phyloP scores from a whole-genome alignment of 257 asterid genomes.

The Mentha longifolia region DNA sequence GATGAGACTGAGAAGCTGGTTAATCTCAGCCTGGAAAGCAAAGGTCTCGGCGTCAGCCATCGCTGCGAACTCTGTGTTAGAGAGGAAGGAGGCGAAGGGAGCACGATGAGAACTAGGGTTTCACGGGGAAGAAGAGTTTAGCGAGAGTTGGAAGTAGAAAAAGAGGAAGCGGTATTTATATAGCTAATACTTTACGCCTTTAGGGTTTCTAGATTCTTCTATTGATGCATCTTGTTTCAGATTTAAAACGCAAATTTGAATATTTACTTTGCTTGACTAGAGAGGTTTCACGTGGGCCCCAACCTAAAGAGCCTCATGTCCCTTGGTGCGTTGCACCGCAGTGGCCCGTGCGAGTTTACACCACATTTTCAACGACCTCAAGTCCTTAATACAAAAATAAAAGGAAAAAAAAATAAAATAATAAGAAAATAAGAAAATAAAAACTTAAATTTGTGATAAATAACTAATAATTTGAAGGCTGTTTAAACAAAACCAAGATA shows the following conservation, averaged over 20 bases:
- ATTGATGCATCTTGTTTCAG: neutral
- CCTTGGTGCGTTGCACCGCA: neutral
- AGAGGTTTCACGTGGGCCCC: conserved; percentile 11
- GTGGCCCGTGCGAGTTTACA: too few relatives aligned
- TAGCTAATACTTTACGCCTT: conserved; percentile 1
- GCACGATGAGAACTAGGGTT: conserved; percentile 35
- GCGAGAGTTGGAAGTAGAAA: neutral
- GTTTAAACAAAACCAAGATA: too few relatives aligned
- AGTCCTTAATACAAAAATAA: too few relatives aligned
- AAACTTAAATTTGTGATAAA: too few relatives aligned
- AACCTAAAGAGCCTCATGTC: neutral
- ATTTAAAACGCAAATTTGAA: neutral
- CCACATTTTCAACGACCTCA: too few relatives aligned
- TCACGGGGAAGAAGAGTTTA: neutral
- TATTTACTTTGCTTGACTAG: conserved; percentile 14
- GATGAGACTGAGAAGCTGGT: conserved; percentile 60
- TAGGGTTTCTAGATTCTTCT: conserved; percentile 61
- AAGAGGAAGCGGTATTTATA: conserved; percentile 20
- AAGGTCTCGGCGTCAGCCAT: conserved; percentile 71
- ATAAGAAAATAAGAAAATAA: too few relatives aligned
- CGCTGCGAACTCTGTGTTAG: neutral
- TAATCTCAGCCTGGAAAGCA: too few relatives aligned
- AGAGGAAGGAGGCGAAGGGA: neutral
- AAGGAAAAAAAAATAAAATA: too few relatives aligned
- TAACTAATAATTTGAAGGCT: too few relatives aligned